A percentile compares a stretch with the other conserved stretches of the same genome.
Conservation (phyloP, 2,329 filamentous ascomycete species). For the Hypoxylon sp. region DNA sequence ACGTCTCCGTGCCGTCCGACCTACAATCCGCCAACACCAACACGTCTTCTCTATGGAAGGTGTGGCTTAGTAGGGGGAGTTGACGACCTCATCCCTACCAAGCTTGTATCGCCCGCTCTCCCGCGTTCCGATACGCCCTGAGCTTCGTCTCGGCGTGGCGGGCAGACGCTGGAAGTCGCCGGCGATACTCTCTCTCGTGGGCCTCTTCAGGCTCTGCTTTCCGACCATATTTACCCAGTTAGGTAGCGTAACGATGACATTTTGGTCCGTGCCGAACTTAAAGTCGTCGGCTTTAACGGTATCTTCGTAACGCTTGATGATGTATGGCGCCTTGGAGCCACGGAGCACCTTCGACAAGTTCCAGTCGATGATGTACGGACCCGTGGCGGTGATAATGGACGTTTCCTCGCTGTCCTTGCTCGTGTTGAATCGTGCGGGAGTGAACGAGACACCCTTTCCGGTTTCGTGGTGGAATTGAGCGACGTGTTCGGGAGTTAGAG, state of each 20-base stretch:
- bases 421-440: slow-evolving; percentile 92
- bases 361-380: slow-evolving; percentile 97
- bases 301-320: slow-evolving; percentile 95
- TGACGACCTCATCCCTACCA: slow-evolving; percentile 84
- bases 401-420: slow-evolving; percentile 85
- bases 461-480: slow-evolving; percentile 99
- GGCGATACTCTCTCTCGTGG: slow-evolving; percentile 93
- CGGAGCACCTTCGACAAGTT: slow-evolving; percentile 88
- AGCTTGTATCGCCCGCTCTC: slow-evolving; percentile 77
- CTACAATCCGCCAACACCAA: neutral
- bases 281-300: slow-evolving; percentile 99
- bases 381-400: slow-evolving; percentile 95
- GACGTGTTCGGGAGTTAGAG: slow-evolving; percentile 89
- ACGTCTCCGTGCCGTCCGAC: slow-evolving; percentile 5
- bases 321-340: slow-evolving; percentile 88
- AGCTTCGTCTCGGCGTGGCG: slow-evolving; percentile 62
- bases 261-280: slow-evolving; percentile 96
- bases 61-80: slow-evolving; percentile 67
- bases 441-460: slow-evolving; percentile 86
- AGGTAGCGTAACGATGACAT: slow-evolving; percentile 94
- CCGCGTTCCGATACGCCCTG: slow-evolving; percentile 63
- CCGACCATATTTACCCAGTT: slow-evolving; percentile 99
- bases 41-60: neutral
- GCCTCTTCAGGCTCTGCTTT: slow-evolving; percentile 84
- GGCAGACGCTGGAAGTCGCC: slow-evolving; percentile 61